Evolutionary conservation across 1,284 basidiomycete genomes (phyloP).

Genomic region (Rhodofomes roseus): DNA sequence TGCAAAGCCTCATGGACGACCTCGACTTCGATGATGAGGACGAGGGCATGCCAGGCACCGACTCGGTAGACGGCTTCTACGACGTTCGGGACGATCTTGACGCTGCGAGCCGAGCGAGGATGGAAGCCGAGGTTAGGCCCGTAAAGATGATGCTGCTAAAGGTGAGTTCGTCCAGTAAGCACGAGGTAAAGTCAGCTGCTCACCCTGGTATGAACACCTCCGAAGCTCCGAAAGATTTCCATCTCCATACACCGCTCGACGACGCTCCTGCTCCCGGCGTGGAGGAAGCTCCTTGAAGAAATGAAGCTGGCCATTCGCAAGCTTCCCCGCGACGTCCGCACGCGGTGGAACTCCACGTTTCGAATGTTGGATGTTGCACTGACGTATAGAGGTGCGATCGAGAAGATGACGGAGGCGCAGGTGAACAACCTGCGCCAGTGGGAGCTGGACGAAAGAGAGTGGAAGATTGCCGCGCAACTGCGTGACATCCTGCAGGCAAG

Average conservation of each 20-base stretch:
- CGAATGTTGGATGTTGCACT: neutral
- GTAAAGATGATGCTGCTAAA: constrained; percentile 12
- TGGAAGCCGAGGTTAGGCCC: constrained; percentile 9
- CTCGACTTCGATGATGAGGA: neutral
- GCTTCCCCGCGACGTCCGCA: constrained; percentile 30
- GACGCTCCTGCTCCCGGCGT: constrained; percentile 12
- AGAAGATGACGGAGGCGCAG: constrained; percentile 8
- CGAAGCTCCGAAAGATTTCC: constrained; percentile 23
- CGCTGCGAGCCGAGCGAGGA: neutral
- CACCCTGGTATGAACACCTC: no score
- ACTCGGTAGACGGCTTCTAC: neutral
- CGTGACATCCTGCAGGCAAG: constrained; percentile 20
- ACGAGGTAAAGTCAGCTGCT: no score
- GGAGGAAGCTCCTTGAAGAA: constrained; percentile 12
- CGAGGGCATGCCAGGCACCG: neutral
- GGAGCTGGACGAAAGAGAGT: constrained; percentile 16
- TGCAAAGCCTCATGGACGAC: neutral
- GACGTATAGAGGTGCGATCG: neutral
- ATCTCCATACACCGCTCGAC: constrained; percentile 29
- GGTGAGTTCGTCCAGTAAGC: no score
- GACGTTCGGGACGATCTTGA: neutral
- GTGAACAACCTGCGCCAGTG: constrained; percentile 5
- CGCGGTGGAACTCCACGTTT: constrained; percentile 33
- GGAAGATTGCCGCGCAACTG: constrained; percentile 24
- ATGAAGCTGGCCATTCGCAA: constrained; percentile 9